Base-by-base conservation (phyloP, 2,329 filamentous ascomycete genomes). In the Botrytis deweyae region DNA sequence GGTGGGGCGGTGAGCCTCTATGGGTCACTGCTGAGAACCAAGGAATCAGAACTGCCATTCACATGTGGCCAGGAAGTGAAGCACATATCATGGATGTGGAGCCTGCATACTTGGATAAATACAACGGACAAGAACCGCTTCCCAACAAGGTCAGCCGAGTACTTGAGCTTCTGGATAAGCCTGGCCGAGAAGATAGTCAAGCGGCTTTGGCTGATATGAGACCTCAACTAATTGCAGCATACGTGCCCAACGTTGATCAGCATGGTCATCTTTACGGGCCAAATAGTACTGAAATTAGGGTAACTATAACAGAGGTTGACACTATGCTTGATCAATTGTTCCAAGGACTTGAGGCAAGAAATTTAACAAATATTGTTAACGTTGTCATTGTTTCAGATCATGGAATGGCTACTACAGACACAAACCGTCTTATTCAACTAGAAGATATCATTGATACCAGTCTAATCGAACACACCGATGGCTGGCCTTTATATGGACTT, bases 41-140 rank as follows among this genome's bases (percentile, higher is more conserved):
- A 78, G 92, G 92, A 9, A 86, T 97, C 46, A 88, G 89, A 73
- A 90, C 91, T 44, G 96, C 94, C 0, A 90, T 99, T 40, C 96
- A 99, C 82, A 99, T 99, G 96, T 99, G 96, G 96, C 96, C 96
- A 1, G 96, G 96, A 3, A 97, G 93, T 62, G 96, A 99, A 83
- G 95, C 95, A 9, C 91, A 94, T 81, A 92, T 97, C 75, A 86
- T 89, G 20, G 86, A 87, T n/a, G 85, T 91, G 29, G 90, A 95
- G 76, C 93, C 95, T 3, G 91, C 89, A 16, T 93, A 93, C 79
- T 82, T 98, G 67, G 96, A 98, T 84, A 91, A 90, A 78, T 99
- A 89, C 84, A 95, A 97, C 78, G 91, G 89, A 14, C 88, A 91
- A 0, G 95, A 98, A 83, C 81, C 85, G 46, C 86, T 99, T 2